Evolutionary conservation across 1,284 basidiomycete species (phyloP).

Genomic region (Ceratobasidium sp.): DNA sequence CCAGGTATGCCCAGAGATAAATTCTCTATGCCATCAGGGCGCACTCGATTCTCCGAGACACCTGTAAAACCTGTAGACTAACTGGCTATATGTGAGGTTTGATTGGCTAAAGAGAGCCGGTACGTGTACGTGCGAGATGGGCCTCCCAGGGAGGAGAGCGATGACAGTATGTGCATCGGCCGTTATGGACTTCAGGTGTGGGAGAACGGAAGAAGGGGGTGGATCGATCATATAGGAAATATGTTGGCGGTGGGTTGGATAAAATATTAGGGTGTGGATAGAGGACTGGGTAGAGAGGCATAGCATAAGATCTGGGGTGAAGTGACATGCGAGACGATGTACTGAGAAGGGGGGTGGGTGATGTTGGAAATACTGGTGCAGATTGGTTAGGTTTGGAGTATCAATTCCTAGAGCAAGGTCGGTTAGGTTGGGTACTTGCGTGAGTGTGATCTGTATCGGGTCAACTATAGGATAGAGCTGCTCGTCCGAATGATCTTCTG

Average conservation of each 20-base stretch:
- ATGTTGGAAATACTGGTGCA: not conserved
- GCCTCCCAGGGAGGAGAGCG: constrained; percentile 19
- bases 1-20: constrained; percentile 20
- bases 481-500: not conserved
- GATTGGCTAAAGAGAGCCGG: too few species aligned
- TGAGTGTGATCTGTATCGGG: not conserved
- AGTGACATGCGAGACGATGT: constrained; percentile 6
- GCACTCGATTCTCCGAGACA: constrained; percentile 13
- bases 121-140: constrained; percentile 21
- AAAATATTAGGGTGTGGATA: constrained; percentile 11
- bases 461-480: not conserved
- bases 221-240: not conserved
- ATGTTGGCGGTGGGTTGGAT: not conserved
- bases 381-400: constrained; percentile 8
- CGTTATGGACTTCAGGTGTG: constrained; percentile 9
- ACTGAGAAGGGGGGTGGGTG: constrained; percentile 8
- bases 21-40: constrained; percentile 1
- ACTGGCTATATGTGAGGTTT: too few species aligned
- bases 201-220: not conserved
- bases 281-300: constrained; percentile 9
- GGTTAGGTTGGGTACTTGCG: not conserved
- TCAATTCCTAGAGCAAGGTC: constrained; percentile 9
- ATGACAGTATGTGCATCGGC: constrained; percentile 30
- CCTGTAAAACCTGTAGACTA: constrained; percentile 7
- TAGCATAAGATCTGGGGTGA: constrained; percentile 1